Conservation (phyloP, 1,284 basidiomycete species). For the Ustilago cynodontis region DNA sequence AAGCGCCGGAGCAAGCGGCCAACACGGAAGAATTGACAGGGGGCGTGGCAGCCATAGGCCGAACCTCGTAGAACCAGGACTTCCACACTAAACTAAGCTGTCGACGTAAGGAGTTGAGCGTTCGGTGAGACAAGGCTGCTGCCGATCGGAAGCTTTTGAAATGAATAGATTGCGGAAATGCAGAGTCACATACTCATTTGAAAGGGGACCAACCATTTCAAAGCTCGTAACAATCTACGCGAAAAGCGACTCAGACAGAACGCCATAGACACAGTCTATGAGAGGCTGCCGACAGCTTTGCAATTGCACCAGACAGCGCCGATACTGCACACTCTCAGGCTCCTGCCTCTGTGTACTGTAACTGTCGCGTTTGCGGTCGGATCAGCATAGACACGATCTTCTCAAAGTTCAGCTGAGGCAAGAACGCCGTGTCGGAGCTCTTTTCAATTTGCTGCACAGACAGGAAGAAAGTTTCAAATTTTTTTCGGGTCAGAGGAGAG, state of each 20-base stretch:
- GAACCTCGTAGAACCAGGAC: not conserved
- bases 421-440: slow-evolving; percentile 5
- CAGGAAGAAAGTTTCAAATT: not conserved
- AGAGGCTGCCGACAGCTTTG: not conserved
- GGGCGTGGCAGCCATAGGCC: slow-evolving; percentile 12
- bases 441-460: not conserved
- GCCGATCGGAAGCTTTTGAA: slow-evolving; percentile 1
- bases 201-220: slow-evolving; percentile 1
- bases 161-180: slow-evolving; percentile 4
- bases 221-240: not conserved
- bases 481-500: not conserved
- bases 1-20: not conserved
- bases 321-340: too few relatives aligned
- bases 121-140: not conserved
- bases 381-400: slow-evolving; percentile 6
- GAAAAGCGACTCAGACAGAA: not conserved
- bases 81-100: too few relatives aligned
- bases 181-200: not conserved
- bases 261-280: not conserved
- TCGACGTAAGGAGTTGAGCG: not conserved
- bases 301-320: too few relatives aligned
- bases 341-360: not conserved
- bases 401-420: slow-evolving; percentile 1
- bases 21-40: not conserved
- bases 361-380: slow-evolving; percentile 10